Base-by-base conservation (phyloP, 805 yeast genomes). In the Metschnikowia koreensis region DNA sequence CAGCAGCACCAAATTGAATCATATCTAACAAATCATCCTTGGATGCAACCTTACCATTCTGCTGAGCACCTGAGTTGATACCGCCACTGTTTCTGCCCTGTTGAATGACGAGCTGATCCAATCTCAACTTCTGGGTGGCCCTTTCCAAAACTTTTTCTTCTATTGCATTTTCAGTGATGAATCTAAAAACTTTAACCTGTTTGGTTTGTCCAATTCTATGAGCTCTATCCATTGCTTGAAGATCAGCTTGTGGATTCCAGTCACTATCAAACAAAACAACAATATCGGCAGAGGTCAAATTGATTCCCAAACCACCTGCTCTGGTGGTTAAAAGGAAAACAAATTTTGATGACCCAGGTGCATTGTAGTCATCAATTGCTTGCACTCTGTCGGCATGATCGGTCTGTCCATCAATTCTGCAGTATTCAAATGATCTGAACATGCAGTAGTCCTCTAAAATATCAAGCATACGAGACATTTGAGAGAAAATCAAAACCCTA, bases 231-330 rank as follows among this genome's bases (percentile, higher is more conserved):
- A 87, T 87, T 1, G 93, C 93, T 68, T 87, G 96, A 58, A 87
- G 77, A 75, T 87, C 96, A 4, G 93, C 94, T 64, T 87, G 96
- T 1, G 96, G 96, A 59, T 87, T 87, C 96, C 96, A 87, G 66
- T 87, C 96, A 3, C 91, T 84, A 68, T 87, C 96, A 64, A 75
- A 87, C 42, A 87, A 67, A 2, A 87, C 80, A 44, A 87, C 96
- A 56, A 84, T 75, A 66, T 87, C 92, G 1, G 94, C 94, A n/a
- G 84, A 73, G 4, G 94, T 87, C 62, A 87, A 76, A 64, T 87
- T 87, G 61, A 87, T 87, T 69, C 96, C 96, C 65, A 90, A 76
- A 10, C 97, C 97, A 69, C 97, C 94, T 42, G 96, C 96, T 75
- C 96, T 81, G 3, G 96, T 87, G 6, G 96, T 87, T 58, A 87